A percentile compares a stretch with the other conserved stretches of the same genome.
Evolutionary conservation across 106 monocot species (phyloP).

Genomic region (Triglochin maritima): DNA sequence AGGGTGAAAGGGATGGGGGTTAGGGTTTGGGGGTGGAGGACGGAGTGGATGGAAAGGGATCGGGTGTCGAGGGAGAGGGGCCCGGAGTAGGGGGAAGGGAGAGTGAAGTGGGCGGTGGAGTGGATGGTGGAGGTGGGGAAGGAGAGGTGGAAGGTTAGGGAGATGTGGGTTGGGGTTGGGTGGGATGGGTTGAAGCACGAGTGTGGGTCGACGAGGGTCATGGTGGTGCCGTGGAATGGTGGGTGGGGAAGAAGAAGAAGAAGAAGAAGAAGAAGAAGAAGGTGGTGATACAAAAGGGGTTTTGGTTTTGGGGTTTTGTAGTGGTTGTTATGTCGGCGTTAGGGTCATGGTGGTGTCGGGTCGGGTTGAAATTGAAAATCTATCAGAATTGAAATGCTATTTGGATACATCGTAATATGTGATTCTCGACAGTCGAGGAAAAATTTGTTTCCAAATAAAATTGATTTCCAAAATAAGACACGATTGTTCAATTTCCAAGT

Average conservation of each 20-base stretch:
- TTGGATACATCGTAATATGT: too few relatives aligned
- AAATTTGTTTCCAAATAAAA: too few relatives aligned
- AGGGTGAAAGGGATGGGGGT: conserved; percentile 11
- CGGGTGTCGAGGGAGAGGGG: conserved; percentile 48
- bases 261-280: not conserved
- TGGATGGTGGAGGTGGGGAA: conserved; percentile 60
- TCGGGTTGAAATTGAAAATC: too few relatives aligned
- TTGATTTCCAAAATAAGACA: too few relatives aligned
- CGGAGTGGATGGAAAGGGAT: conserved; percentile 41
- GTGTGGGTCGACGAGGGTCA: conserved; percentile 79
- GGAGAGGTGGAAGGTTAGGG: conserved; percentile 72
- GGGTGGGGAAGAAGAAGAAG: not conserved
- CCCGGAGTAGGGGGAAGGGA: conserved; percentile 44
- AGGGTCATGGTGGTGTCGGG: too few relatives aligned
- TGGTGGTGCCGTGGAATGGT: conserved; percentile 4
- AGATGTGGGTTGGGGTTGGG: conserved; percentile 42
- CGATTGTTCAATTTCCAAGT: too few relatives aligned
- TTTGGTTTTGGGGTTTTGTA: too few relatives aligned
- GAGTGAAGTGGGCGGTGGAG: conserved; percentile 52
- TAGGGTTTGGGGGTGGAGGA: conserved; percentile 20
- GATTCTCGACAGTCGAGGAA: too few relatives aligned
- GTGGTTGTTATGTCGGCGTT: too few relatives aligned
- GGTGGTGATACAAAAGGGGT: too few relatives aligned
- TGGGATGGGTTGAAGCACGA: conserved; percentile 50
- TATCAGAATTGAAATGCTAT: too few relatives aligned